These are phyloP conservation scores for Cordyceps sp. DNA, from an alignment of 2,329 filamentous ascomycete species.

Conservation along the genomic window DNA sequence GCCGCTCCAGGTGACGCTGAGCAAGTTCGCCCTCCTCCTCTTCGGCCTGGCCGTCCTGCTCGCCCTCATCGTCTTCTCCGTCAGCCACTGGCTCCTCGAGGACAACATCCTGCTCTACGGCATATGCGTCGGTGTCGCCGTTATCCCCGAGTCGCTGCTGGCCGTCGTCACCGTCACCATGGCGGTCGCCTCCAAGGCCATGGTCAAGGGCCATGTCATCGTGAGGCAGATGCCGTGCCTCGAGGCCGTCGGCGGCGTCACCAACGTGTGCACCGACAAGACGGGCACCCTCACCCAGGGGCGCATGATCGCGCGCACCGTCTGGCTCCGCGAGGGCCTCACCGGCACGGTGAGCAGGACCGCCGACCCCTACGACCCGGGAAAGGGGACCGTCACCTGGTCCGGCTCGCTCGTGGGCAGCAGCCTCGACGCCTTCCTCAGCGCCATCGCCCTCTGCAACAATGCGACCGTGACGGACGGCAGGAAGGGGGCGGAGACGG, in stretches of 20 bases:
- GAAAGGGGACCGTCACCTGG: constrained; percentile 33
- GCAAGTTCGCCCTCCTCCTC: constrained; percentile 67
- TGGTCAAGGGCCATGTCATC: constrained; percentile 48
- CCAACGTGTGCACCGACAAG: constrained; percentile 55
- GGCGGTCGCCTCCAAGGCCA: constrained; percentile 47
- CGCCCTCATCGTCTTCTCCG: constrained; percentile 44
- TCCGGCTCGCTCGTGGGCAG: constrained; percentile 21
- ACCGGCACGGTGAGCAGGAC: constrained; percentile 35
- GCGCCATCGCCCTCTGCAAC: constrained; percentile 45
- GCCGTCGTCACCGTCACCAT: constrained; percentile 58
- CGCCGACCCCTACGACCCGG: constrained; percentile 44
- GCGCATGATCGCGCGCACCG: constrained; percentile 48
- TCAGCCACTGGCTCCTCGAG: constrained; percentile 33
- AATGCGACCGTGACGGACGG: constrained; percentile 32
- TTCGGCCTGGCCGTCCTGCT: constrained; percentile 54
- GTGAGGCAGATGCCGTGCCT: constrained; percentile 48
- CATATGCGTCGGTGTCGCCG: constrained; percentile 44
- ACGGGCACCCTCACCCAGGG: constrained; percentile 51
- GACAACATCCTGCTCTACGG: constrained; percentile 44
- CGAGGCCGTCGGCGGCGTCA: constrained; percentile 53
- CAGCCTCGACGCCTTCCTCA: constrained; percentile 28
- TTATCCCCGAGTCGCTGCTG: constrained; percentile 50
- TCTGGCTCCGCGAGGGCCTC: constrained; percentile 40
- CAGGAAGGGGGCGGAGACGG: constrained; percentile 27
- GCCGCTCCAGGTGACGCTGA: constrained; percentile 69